Evolutionary conservation across 768 basidiomycete species (phyloP).

Genomic region (Pholiota conissans): DNA sequence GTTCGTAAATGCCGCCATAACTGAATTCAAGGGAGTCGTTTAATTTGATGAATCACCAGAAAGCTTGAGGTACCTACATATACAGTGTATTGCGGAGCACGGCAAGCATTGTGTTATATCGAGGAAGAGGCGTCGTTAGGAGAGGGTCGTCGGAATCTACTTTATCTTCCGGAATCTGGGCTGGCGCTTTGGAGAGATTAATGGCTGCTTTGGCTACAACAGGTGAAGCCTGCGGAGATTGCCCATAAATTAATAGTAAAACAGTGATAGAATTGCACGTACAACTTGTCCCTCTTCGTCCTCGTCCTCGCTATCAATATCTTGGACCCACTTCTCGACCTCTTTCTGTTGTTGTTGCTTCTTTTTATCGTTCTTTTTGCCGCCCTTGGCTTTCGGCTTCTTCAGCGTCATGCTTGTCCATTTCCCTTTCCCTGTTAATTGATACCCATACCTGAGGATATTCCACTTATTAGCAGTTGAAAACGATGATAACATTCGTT

Average conservation of each 20-base stretch:
- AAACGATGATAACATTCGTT: not conserved
- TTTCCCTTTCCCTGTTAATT: conserved; percentile 67
- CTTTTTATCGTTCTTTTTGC: conserved; percentile 43
- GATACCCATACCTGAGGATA: conserved; percentile 69
- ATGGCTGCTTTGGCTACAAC: not conserved
- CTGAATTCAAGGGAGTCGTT: conserved; percentile 31
- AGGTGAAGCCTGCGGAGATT: not conserved
- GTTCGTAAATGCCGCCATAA: conserved; percentile 89
- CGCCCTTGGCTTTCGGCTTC: conserved; percentile 58
- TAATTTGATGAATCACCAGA: not conserved
- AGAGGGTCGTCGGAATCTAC: conserved; percentile 65
- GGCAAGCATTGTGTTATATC: conserved; percentile 90
- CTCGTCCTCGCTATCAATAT: conserved; percentile 20
- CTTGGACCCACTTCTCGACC: conserved; percentile 16
- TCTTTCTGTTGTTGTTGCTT: conserved; percentile 21
- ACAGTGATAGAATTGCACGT: not conserved
- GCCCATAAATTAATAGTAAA: not conserved
- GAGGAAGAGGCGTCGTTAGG: conserved; percentile 60
- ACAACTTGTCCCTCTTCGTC: conserved; percentile 8
- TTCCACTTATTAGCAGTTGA: not conserved
- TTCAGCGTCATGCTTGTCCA: conserved; percentile 83
- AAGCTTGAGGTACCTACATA: conserved; percentile 51
- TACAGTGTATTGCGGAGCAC: conserved; percentile 83
- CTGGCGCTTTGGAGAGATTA: not conserved
- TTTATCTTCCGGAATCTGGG: conserved; percentile 8